Base-by-base conservation (phyloP, 306 rosid genomes). In the Vigna radiata region DNA sequence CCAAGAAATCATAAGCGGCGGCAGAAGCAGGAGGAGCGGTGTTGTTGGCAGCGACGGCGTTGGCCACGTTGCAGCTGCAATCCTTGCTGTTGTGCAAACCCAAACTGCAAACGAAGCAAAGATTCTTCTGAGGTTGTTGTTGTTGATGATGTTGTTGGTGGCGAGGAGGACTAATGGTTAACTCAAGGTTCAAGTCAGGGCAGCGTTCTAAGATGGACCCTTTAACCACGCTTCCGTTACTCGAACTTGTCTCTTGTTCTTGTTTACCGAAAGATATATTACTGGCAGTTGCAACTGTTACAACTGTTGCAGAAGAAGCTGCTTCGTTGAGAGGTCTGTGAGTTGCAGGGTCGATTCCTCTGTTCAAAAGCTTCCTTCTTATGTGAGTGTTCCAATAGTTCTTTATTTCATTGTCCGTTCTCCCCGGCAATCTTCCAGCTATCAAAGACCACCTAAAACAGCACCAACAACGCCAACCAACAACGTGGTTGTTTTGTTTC, bases 301-400 rank as follows among this genome's bases (percentile, higher is more conserved):
- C 33, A 44, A 14, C 29, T 43, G 87, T 66, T 44, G 17, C 29
- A 56, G 87, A 67, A 5, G 43, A 23, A 1, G 89, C 17, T 58
- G 68, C 50, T 43, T 91, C 96, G 31, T 87, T 85, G 8, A 96
- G 77, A 14, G 94, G 86, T 58, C 90, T 85, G 53, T 96, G 99
- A 70, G 98, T 91, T 29, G 94, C 86, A 17, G 99, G 99, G 84
- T 96, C 99, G 31, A 96, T 91, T 67, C 99, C 99, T 79, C 96
- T 87, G 77, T 79, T 96, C 83, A 96, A 14, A 47, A 96, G 99
- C 91, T 96, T 96, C 80, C 99, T 90, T 75, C 97, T 87, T 72
- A 96, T 96, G 64, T 96, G 99, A 19, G 99, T 96, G 70, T 96
- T 96, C 99, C 99, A 96, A 53, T 96, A 96, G 15, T 96, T 96